Base-by-base conservation (phyloP, 345 rosid species). In the Brassica nigra region DNA sequence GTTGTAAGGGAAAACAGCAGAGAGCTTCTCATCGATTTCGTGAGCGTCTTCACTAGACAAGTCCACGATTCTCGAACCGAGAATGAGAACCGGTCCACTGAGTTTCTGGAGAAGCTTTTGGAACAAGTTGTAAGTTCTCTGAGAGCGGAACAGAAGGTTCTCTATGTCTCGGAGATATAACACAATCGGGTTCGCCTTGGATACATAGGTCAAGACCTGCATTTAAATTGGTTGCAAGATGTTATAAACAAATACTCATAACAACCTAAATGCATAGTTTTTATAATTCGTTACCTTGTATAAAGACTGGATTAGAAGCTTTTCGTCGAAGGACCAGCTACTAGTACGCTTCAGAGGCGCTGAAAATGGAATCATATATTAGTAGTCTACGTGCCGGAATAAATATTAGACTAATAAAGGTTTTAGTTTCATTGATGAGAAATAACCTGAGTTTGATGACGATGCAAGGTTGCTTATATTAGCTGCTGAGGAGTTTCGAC, bases 271-370 rank as follows among this genome's bases (percentile, higher is more conserved):
- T 42, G 23, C 11, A 62, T 55, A 57, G 16, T 9, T 14, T 14
- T 30, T 12, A 65, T n/a, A 29, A 71, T n/a, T 29, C 66, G 30
- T 27, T 82, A 95, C 98, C 96, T 87, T 93, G 86, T 93, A 93
- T 52, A 95, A 85, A 69, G 96, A 80, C 55, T 89, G 98, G 66
- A 95, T 83, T 8, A 95, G 85, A 80, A 95, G 89, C 85, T 86
- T 95, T 78, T 95, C 99, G 31, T 93, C 96, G 16, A 95, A 95
- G 12, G 90, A 86, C 96, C 93, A 88, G 65, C 88, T 88, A 83
- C 88, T 85, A 14, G 87, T 86, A 47, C 90, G 88, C 86, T 71
- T 89, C 77, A 85, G 80, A 23, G 91, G 84, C 75, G 88, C 98
- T 95, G 82, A 29, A 68, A 66, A 44, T 14, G 18, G 34, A 10